Base-by-base conservation (phyloP, 805 yeast genomes). In the Metschnikowia hibisci region DNA sequence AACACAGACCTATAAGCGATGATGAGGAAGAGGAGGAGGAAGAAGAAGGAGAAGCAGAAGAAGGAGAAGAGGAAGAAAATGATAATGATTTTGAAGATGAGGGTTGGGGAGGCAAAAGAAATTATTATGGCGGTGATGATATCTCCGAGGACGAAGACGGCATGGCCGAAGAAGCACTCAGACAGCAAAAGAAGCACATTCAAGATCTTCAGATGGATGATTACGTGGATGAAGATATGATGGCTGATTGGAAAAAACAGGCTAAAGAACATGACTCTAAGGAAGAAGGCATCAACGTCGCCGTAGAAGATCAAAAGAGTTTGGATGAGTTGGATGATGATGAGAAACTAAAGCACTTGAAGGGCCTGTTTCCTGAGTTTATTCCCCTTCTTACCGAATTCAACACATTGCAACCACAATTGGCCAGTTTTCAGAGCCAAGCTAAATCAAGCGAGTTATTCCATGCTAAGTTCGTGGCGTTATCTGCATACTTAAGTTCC, bases 111-210 rank as follows among this genome's bases (percentile, higher is more conserved):
- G 69, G 74, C n/a, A 60, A 60, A 48, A 58, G 60, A 46, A 58
- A 69, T 51, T 78, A 77, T 52, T 80, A 80, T 55, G 84, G 83
- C 34, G 64, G 64, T 7, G 82, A 78, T n/a, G 84, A 79, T 47
- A 78, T 74, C 13, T 74, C 66, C 52, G 87, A 74, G 62, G 95
- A 86, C 50, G 91, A 83, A 26, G 95, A 81, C 42, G 85, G 87
- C 4, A 82, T 89, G 65, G 93, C 91, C 45, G 81, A 80, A 54
- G 97, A 93, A 64, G 98, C 98, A 0, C 58, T 87, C 38, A 80
- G 88, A 57, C 81, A 87, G 52, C 97, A 90, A 65, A 85, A 84
- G 67, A 64, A 63, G 47, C 73, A 89, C 61, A 65, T 87, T 45
- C 80, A 80, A 51, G 95, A 84, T 34, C 70, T 90, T 53, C 78